Evolutionary conservation across 805 yeast genomes (phyloP).

Genomic region (Candida tallmaniae): DNA sequence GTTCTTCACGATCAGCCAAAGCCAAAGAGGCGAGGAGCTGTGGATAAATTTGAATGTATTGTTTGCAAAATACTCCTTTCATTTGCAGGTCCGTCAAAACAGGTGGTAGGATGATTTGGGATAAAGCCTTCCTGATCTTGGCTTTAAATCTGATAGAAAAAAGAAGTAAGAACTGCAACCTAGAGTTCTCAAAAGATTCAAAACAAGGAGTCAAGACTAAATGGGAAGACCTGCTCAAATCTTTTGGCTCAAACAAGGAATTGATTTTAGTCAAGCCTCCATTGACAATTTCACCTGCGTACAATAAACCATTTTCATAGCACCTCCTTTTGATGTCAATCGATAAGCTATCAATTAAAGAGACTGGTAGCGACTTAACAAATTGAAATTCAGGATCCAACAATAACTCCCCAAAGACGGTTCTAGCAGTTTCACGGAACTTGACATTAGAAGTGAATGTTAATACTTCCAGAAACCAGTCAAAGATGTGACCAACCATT

Average conservation of each 20-base stretch:
- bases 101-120: conserved; percentile 49
- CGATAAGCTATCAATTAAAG: conserved; percentile 17
- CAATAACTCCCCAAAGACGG: conserved; percentile 39
- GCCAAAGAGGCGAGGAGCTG: conserved; percentile 45
- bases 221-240: conserved; percentile 13
- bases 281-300: conserved; percentile 23
- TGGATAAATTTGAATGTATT: conserved; percentile 52
- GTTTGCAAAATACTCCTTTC: conserved; percentile 48
- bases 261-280: conserved; percentile 16
- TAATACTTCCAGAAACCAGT: conserved; percentile 47
- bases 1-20: conserved; percentile 48
- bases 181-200: conserved; percentile 26
- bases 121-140: conserved; percentile 42
- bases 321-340: conserved; percentile 16
- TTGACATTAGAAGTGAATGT: conserved; percentile 14
- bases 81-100: conserved; percentile 46
- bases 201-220: conserved; percentile 11
- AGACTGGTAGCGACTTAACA: conserved; percentile 23
- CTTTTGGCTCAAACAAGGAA: conserved; percentile 9
- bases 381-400: conserved; percentile 31
- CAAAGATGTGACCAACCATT: conserved; percentile 40
- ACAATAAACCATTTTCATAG: conserved; percentile 29
- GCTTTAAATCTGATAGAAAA: conserved; percentile 61
- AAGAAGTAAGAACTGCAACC: conserved; percentile 54
- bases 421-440: conserved; percentile 19